Evolutionary conservation across 257 asterid genomes (phyloP).

Genomic region (Solanum sejunctum): DNA sequence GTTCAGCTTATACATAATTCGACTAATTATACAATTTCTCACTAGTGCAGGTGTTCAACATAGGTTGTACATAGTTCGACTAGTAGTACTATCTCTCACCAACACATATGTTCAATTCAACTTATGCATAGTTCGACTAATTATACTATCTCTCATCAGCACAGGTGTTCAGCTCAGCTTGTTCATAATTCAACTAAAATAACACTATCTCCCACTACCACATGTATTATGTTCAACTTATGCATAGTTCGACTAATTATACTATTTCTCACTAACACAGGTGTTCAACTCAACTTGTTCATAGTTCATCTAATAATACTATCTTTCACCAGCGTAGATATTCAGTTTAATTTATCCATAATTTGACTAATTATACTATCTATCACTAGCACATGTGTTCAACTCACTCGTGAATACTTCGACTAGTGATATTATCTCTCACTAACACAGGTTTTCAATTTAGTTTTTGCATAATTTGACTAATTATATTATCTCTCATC

Average conservation of each 20-base stretch:
- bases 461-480: not conserved
- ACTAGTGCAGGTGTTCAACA: no score
- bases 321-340: accelerated
- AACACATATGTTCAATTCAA: accelerated
- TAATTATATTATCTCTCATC: not conserved
- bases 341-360: no score
- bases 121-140: not conserved
- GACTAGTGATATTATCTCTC: accelerated
- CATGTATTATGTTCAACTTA: accelerated
- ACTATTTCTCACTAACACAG: not conserved
- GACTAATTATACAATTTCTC: not conserved
- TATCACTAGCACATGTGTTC: not conserved
- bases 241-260: not conserved
- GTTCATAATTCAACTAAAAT: not conserved
- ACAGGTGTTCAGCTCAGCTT: not conserved
- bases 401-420: not conserved
- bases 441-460: not conserved
- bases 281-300: no score
- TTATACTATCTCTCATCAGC: not conserved
- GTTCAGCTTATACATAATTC: not conserved
- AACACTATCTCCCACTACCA: accelerated
- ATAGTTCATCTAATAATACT: not conserved
- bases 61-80: not conserved
- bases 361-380: not conserved
- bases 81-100: not conserved